Evolutionary conservation across 495 filamentous ascomycete genomes (phyloP).

Genomic region (Staphylotrichum tortipilum): DNA sequence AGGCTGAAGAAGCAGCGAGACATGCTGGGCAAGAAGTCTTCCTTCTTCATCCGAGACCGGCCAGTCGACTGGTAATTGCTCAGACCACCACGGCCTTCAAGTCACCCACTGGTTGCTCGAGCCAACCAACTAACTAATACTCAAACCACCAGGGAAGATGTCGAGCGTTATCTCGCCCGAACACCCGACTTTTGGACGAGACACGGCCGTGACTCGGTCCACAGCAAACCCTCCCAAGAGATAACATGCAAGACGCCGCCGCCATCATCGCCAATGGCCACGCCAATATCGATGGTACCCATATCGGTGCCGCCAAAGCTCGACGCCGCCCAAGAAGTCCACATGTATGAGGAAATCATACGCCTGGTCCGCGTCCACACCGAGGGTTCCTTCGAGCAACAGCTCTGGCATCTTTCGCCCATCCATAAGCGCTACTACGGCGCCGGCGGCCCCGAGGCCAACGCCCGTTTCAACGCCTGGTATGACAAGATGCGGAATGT

Average conservation of each 20-base stretch:
- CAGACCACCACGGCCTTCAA: background rate
- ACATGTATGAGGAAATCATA: slow-evolving; percentile 26
- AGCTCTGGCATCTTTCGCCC: slow-evolving; percentile 20
- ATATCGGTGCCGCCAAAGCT: slow-evolving; percentile 21
- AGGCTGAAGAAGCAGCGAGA: slow-evolving; percentile 27
- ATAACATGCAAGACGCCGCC: slow-evolving; percentile 30
- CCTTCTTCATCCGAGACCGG: slow-evolving; percentile 26
- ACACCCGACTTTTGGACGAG: slow-evolving; percentile 13
- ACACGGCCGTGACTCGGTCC: slow-evolving; percentile 20
- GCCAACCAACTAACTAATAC: no score
- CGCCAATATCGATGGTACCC: no score
- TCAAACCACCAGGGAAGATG: slow-evolving; percentile 21
- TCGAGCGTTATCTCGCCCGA: slow-evolving; percentile 30
- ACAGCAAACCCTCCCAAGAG: slow-evolving; percentile 15
- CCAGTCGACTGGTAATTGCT: slow-evolving; percentile 18
- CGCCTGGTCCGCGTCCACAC: slow-evolving; percentile 26
- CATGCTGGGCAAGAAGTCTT: slow-evolving; percentile 23
- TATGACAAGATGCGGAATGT: slow-evolving; percentile 10
- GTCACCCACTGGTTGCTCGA: background rate
- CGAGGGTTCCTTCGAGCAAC: slow-evolving; percentile 20
- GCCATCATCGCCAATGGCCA: slow-evolving; percentile 19
- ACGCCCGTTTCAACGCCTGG: slow-evolving; percentile 12
- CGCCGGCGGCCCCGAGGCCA: slow-evolving; percentile 5
- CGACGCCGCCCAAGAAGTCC: slow-evolving; percentile 20
- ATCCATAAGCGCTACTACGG: slow-evolving; percentile 10